Evolutionary conservation across 2,329 filamentous ascomycete genomes (phyloP), one percentile per base, ranked within the genome.

Genomic region (Apiospora rasikravindrae): DNA sequence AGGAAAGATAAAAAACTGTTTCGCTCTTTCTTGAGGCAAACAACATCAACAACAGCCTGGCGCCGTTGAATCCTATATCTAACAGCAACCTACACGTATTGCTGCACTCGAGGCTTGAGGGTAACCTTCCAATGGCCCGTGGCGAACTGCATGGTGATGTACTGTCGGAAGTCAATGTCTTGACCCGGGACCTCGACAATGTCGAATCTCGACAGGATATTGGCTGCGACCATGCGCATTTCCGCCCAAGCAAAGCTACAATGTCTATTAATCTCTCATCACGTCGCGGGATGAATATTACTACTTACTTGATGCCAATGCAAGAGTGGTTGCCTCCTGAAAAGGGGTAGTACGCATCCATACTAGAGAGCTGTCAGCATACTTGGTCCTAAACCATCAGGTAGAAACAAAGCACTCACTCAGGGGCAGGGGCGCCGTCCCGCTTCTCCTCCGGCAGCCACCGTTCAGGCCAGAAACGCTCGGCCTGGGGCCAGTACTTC

Each of bases 71-170:
- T 0, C 6, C 22, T 11, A 3, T 37, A 37, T 37, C 5, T 7
- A 37, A 7, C 19, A 33, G 16, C 53, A n/a, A 1, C 57, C 4
- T 40, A n/a, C n/a, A n/a, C n/a, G n/a, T n/a, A 64, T 40, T 64
- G 29, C 6, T 61, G 26, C 33, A 14, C 24, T 22, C 67, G 42
- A 4, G 67, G 45, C 67, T 69, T 53, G 16, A 69, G 42, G 2
- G 29, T 37, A 0, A 53, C 67, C 29, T 69, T 51, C 67, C 67
- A 69, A 10, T 69, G 67, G 22, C 67, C 67, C 29, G 42, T 69
- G 19, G 42, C 29, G 45, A 69, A 69, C 67, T 69, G 67, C 67
- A 69, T 69, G 11, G 67, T 69, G 45, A 69, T 69, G 29, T 69
- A 69, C 45, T 69, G 67, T 8, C 67, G 42, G 11, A 69, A 69